Percentiles rank a stretch among this genome's conserved stretches.
Evolutionary conservation across 345 rosid genomes (phyloP).

Genomic region (Erucastrum elatum): DNA sequence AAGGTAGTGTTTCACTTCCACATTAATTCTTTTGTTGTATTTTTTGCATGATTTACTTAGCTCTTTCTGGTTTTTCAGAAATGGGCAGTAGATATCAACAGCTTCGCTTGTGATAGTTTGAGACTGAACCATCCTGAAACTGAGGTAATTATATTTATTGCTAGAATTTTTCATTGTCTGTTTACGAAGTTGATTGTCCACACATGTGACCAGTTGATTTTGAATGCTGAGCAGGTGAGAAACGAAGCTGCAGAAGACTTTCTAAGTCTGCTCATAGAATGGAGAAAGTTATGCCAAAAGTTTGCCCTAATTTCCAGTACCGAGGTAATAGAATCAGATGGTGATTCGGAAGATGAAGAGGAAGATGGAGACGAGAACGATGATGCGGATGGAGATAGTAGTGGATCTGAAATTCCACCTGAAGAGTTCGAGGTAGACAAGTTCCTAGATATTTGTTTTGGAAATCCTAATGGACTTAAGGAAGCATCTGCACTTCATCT

Average conservation of each 20-base stretch:
- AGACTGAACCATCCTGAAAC: constrained; percentile 45
- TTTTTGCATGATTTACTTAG: background rate
- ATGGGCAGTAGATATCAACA: constrained; percentile 51
- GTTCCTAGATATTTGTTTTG: constrained; percentile 24
- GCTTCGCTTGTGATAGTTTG: constrained; percentile 44
- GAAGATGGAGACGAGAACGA: background rate
- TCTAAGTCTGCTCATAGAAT: constrained; percentile 24
- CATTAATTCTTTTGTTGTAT: background rate
- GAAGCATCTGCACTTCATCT: constrained; percentile 19
- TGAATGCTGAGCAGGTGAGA: constrained; percentile 30
- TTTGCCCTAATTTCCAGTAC: constrained; percentile 12
- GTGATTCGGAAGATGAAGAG: constrained; percentile 10
- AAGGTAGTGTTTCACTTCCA: background rate
- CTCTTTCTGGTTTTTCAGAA: constrained; percentile 24
- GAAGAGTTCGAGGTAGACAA: constrained; percentile 32
- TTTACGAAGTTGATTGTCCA: background rate
- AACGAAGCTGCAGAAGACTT: constrained; percentile 41
- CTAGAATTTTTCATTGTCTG: background rate
- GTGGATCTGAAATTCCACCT: constrained; percentile 17
- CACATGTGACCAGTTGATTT: background rate
- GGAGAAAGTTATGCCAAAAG: constrained; percentile 31
- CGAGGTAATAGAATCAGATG: constrained; percentile 23
- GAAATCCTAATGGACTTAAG: constrained; percentile 21
- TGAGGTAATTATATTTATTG: constrained; percentile 33
- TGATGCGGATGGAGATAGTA: constrained; percentile 28